Evolutionary conservation across 1,139 yeast species (phyloP).

Genomic region (Saccharomyces hybrid): DNA sequence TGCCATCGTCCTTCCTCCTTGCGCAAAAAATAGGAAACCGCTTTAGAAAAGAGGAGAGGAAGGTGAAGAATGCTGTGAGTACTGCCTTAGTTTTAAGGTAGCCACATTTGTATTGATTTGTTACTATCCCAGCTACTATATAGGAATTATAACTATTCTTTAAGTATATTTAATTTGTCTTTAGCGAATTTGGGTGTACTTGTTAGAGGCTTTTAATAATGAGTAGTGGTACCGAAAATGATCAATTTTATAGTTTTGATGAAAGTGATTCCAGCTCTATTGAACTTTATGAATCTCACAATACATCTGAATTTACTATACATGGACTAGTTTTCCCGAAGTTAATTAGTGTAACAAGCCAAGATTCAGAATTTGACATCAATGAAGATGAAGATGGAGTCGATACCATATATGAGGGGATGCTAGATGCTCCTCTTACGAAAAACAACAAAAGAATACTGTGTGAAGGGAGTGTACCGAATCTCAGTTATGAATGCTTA

Average conservation of each 20-base stretch:
- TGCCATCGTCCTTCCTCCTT: background rate
- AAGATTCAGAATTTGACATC: constrained; percentile 23
- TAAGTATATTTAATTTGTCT: background rate
- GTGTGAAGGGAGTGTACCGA: constrained; percentile 20
- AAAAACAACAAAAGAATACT: constrained; percentile 8
- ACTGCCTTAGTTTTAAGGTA: background rate
- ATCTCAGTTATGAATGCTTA: constrained; percentile 25
- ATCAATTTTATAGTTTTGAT: background rate
- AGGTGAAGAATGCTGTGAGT: background rate
- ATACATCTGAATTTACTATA: constrained; percentile 4
- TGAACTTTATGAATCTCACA: constrained; percentile 9
- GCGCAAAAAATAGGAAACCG: background rate
- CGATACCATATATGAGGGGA: constrained; percentile 12
- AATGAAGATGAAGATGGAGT: constrained; percentile 11
- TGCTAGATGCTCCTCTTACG: constrained; percentile 7
- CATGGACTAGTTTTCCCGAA: background rate
- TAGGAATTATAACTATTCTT: background rate
- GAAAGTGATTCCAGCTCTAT: constrained; percentile 3
- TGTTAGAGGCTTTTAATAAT: background rate
- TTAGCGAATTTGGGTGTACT: background rate
- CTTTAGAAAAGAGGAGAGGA: background rate
- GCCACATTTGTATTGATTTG: background rate
- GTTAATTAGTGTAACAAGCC: constrained; percentile 9
- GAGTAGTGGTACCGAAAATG: constrained; percentile 5
- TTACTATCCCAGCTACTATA: background rate